Conservation (phyloP, 768 basidiomycete genomes). For the Suillus weaverae region DNA sequence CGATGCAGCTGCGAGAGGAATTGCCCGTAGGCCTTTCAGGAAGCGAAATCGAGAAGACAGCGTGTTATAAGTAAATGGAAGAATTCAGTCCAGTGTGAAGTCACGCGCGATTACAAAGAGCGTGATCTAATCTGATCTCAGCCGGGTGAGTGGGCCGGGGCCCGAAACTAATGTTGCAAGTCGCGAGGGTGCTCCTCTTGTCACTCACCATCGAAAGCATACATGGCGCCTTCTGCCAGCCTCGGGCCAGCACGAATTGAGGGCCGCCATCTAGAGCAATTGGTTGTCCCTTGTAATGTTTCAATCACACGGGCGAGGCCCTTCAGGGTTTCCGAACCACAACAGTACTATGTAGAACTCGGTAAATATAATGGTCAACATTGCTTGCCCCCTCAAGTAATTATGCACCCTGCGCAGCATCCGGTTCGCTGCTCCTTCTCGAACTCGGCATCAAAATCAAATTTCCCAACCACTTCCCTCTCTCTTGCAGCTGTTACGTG, state of each 20-base stretch:
- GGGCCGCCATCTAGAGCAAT: constrained; percentile 7
- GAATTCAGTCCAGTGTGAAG: neutral
- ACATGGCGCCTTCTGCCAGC: too few species aligned
- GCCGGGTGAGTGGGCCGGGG: too few species aligned
- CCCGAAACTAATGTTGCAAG: neutral
- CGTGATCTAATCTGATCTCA: neutral
- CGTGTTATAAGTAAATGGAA: constrained; percentile 5
- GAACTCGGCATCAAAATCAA: neutral
- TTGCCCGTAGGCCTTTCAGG: constrained; percentile 32
- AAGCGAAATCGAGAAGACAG: constrained; percentile 31
- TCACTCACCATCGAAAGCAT: neutral
- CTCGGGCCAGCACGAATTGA: too few species aligned
- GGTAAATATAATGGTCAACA: neutral
- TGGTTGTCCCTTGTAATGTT: constrained; percentile 7
- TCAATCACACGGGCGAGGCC: neutral
- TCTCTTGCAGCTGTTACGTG: neutral
- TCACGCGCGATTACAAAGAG: neutral
- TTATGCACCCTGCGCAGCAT: neutral
- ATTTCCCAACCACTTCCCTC: neutral
- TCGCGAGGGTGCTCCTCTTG: too few species aligned
- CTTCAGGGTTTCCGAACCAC: neutral
- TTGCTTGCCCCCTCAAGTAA: neutral
- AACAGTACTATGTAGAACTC: neutral
- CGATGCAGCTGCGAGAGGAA: constrained; percentile 27
- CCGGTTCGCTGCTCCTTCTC: neutral